Evolutionary conservation across 2,329 filamentous ascomycete species (phyloP).

Genomic region (Polytolypa hystricis): DNA sequence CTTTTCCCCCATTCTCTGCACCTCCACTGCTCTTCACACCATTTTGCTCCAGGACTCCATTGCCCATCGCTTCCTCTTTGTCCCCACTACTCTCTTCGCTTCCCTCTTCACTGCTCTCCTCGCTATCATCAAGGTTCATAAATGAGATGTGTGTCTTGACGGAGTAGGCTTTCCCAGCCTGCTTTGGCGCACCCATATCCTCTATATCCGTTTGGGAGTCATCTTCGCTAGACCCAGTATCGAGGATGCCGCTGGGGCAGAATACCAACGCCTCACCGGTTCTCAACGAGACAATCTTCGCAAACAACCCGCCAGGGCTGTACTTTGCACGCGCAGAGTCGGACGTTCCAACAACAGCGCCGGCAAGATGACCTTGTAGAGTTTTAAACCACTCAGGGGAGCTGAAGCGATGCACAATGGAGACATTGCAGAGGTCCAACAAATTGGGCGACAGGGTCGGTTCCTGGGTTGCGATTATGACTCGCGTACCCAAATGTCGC

Average conservation of each 20-base stretch:
- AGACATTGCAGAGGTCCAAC: conserved; percentile 61
- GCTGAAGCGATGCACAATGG: conserved; percentile 60
- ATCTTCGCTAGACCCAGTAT: too few species aligned
- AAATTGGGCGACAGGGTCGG: conserved; percentile 58
- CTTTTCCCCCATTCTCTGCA: conserved; percentile 2
- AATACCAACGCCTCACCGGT: conserved; percentile 42
- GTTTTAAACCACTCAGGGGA: conserved; percentile 52
- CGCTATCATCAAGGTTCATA: too few species aligned
- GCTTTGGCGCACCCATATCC: too few species aligned
- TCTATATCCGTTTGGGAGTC: not conserved
- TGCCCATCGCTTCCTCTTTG: not conserved
- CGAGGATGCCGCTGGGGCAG: conserved; percentile 35
- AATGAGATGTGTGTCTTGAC: too few species aligned
- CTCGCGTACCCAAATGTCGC: conserved; percentile 54
- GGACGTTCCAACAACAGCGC: conserved; percentile 16
- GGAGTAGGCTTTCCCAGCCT: too few species aligned
- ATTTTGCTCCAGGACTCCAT: too few species aligned
- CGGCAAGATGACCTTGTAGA: conserved; percentile 40
- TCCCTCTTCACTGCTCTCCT: too few species aligned
- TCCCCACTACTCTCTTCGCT: too few species aligned
- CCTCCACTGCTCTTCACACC: too few species aligned
- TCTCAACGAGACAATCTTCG: conserved; percentile 36
- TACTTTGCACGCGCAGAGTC: conserved; percentile 10
- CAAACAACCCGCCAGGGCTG: conserved; percentile 26
- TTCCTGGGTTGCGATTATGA: conserved; percentile 68